Evolutionary conservation across 306 rosid genomes (phyloP).

Genomic region (Psophocarpus tetragonolobus): DNA sequence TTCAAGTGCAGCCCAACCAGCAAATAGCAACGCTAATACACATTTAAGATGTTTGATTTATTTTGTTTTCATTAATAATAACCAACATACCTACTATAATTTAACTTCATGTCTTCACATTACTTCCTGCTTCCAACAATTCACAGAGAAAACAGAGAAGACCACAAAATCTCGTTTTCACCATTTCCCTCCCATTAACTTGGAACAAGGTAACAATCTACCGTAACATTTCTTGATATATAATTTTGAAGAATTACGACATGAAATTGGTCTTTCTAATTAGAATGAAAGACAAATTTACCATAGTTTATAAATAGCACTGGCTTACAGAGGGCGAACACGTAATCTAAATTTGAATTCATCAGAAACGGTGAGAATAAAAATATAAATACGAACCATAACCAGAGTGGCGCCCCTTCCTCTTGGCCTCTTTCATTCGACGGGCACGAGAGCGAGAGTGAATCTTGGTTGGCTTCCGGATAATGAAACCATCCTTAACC

Average conservation of each 20-base stretch:
- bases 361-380: neutral
- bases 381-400: constrained; percentile 50
- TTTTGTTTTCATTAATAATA: neutral
- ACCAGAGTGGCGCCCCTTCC: constrained; percentile 97
- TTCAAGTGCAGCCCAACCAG: neutral
- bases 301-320: neutral
- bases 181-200: neutral
- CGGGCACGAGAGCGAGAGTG: constrained; percentile 97
- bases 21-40: neutral
- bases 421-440: constrained; percentile 88
- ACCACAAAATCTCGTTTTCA: neutral
- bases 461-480: constrained; percentile 94
- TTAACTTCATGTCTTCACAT: no score
- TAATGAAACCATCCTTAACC: constrained; percentile 94
- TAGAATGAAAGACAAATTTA: neutral
- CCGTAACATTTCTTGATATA: neutral
- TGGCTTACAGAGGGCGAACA: neutral
- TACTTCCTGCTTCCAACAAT: neutral
- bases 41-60: neutral
- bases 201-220: neutral
- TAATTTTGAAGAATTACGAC: neutral
- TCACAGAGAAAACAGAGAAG: neutral
- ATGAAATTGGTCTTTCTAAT: neutral
- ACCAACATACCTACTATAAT: no score
- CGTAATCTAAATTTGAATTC: neutral